Base-by-base conservation (phyloP, 257 asterid species). In the Solanum appendiculatum region DNA sequence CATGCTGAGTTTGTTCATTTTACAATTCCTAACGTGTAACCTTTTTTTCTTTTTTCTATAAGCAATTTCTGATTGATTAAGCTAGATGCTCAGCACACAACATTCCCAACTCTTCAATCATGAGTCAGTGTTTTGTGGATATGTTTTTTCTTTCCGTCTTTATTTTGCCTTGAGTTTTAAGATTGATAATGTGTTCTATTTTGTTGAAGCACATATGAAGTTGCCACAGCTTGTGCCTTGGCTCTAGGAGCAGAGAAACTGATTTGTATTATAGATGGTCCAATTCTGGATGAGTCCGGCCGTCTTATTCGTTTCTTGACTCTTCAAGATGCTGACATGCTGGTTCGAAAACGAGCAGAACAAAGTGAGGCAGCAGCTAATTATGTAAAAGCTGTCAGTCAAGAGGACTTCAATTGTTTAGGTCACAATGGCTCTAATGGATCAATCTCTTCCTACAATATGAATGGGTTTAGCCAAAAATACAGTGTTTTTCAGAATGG, bases 171-270 rank as follows among this genome's bases (percentile, higher is more conserved):
- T 11, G 56, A n/a, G 87, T 15, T 46, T 40, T 72, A 13, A 64
- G 37, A 70, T 25, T 86, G 82, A 46, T 6, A 7, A 33, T 25
- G 84, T 48, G 29, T 51, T 36, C 51, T 72, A 48, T 40, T 44
- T 72, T 64, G n/a, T 86, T 86, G 91, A 94, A 96, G 98, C 93
- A 92, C 98, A 37, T 96, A 96, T 89, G 99, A 96, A 91, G 99
- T 95, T 36, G 98, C 99, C 48, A 95, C 99, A 87, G 98, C 99
- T 40, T 95, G 99, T 92, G 98, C 98, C 80, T 88, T 95, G 91
- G 96, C 99, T 92, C 97, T 96, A 87, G 96, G 94, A 85, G 96
- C 98, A 16, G 98, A 96, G 92, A 96, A 96, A 90, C 95, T 95
- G 86, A 93, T 95, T 68, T 94, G 98, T 91, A 91, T 96, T 82